A percentile compares a stretch with the other conserved stretches of the same genome.
Evolutionary conservation across 2,329 filamentous ascomycete species (phyloP).

Genomic region (Fusarium longipes): DNA sequence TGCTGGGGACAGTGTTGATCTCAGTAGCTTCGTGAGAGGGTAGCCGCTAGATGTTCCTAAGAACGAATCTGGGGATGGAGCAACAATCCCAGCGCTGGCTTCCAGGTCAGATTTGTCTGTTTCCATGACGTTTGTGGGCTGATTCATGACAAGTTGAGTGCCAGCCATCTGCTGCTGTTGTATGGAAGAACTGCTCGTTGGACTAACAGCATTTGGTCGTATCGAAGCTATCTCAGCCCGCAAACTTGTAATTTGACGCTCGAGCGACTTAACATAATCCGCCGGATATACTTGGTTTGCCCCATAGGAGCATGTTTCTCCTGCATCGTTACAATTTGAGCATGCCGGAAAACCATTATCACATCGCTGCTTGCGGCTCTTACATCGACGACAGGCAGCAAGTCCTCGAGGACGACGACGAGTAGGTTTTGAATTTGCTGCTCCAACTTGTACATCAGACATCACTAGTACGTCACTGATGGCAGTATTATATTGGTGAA

Average conservation of each 20-base stretch:
- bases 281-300: conserved; percentile 1
- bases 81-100: conserved; percentile 8
- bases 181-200: background rate
- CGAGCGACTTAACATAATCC: conserved; percentile 2
- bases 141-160: background rate
- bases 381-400: background rate
- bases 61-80: background rate
- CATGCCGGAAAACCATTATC: conserved; percentile 7
- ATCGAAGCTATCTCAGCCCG: background rate
- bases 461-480: background rate
- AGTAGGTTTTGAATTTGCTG: background rate
- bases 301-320: conserved; percentile 4
- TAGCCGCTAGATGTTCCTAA: conserved; percentile 5
- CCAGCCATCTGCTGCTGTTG: background rate
- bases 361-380: conserved; percentile 8
- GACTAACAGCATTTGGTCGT: background rate
- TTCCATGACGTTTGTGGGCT: background rate
- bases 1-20: background rate
- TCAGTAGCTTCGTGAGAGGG: background rate
- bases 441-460: background rate
- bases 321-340: background rate
- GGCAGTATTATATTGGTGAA: background rate
- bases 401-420: conserved; percentile 11
- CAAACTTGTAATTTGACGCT: background rate
- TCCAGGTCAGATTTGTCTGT: background rate